Evolutionary conservation across 805 yeast genomes (phyloP), one percentile per base, ranked within the genome.

Genomic region (Starmerella lactis-condensi): DNA sequence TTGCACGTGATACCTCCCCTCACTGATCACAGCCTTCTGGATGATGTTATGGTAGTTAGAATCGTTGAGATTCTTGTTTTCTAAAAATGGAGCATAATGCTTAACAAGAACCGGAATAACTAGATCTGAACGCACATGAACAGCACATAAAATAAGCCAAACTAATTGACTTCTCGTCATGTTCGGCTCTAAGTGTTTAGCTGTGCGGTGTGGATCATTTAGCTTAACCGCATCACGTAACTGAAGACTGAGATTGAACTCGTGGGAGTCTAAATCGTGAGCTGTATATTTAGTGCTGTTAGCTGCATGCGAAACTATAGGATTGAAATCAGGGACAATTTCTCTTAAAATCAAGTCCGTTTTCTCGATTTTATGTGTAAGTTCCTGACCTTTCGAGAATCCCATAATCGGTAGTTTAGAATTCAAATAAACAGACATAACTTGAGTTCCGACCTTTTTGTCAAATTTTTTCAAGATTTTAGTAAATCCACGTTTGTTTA

Each of bases 401-500:
- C 78, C 72, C 30, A 77, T 58, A 4, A 83, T 77, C 37, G 67
- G 60, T 20, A 82, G 69, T 44, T 85, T 68, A 1, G 85, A 65
- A 18, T 63, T 52, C 34, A 81, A 56, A 41, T 69, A 73, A n/a
- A 61, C 51, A 17, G 58, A 56, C 44, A 72, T 75, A 30, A 65
- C 64, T 32, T 53, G 51, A 0, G 76, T 67, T 5, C 76, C 75
- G 17, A 67, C 59, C 51, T 81, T 81, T 58, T 85, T 85, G 53
- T 85, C 95, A 44, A 83, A 47, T 40, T 83, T 83, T 57, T 83
- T 83, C 47, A 85, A 60, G 40, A 85, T 85, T 57, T 83, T 83
- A 32, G 72, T 66, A 44, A 82, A 77, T 0, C 93, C 96, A 38
- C 91, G 70, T 48, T 75, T 78, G 58, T 83, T 83, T 45, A 83